Evolutionary conservation across 1,284 basidiomycete genomes (phyloP), one percentile per base, ranked within the genome.

Genomic region (Fomitopsis betulina): DNA sequence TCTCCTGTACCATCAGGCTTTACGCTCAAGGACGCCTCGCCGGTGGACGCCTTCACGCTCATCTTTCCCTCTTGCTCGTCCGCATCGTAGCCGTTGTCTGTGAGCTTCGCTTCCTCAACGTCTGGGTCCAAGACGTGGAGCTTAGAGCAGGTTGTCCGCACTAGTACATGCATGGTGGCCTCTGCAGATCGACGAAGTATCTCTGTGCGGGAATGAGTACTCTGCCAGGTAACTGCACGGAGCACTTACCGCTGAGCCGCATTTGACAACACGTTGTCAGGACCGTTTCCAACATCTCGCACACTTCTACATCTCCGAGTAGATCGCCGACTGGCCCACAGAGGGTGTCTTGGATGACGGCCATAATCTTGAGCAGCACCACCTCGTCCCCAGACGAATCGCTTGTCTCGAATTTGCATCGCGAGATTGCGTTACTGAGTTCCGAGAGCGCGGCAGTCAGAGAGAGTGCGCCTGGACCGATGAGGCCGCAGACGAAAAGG

Each of bases 211-310:
- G 50, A 15, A n/a, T 63, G 60, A 62, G 53, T 57, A 59, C 53
- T 40, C n/a, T 23, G 13, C 32, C 37, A 53, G 38, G 25, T 25
- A 17, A 57, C 25, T 3, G 7, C 25, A 30, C 9, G 25, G 23
- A 15, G 7, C 25, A 80, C 91, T 64, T 65, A 94, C 93, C 96
- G 67, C 93, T 94, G 5, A 98, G 79, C 43, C 97, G 82, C 80
- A 96, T 97, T 71, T 98, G 94, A 73, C 96, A 98, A 65, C 95
- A 95, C 67, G 97, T 98, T 37, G 94, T 97, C 62, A 99, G 76
- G 1, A 97, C 96, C 5, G 96, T 98, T 76, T 99, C 97, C 68
- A 99, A 79, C 87, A 99, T 95, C 75, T 98, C 96, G 72, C 97
- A 99, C 21, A 99, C 90, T 71, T 95, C 93, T 60, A 97, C 87